Evolutionary conservation across 2,329 filamentous ascomycete genomes (phyloP).

Genomic region (Aureobasidium musti): DNA sequence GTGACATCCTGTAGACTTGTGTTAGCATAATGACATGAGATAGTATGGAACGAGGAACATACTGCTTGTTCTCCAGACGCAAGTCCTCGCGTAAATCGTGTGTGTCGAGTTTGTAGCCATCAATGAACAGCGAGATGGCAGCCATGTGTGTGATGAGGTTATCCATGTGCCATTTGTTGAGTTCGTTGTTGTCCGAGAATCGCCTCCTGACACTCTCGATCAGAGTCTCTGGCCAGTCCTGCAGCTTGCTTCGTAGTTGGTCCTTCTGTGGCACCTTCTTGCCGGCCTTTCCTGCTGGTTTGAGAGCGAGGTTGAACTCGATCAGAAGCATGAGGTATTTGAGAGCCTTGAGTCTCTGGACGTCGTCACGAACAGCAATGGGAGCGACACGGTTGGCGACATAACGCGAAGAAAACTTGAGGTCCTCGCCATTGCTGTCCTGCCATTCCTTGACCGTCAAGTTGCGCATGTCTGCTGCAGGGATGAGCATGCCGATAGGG

Average conservation of each 20-base stretch:
- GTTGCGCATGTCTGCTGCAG: constrained; percentile 64
- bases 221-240: constrained; percentile 60
- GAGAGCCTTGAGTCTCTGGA: constrained; percentile 51
- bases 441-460: constrained; percentile 75
- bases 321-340: constrained; percentile 53
- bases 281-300: constrained; percentile 39
- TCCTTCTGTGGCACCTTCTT: constrained; percentile 62
- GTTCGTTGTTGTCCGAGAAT: constrained; percentile 64
- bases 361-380: constrained; percentile 56
- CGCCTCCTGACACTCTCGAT: constrained; percentile 68
- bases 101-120: constrained; percentile 72
- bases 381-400: constrained; percentile 65
- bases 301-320: constrained; percentile 50
- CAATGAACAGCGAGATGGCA: constrained; percentile 68
- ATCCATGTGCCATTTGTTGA: constrained; percentile 72
- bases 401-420: constrained; percentile 62
- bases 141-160: constrained; percentile 73
- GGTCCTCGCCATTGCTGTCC: constrained; percentile 60
- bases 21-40: constrained; percentile 1
- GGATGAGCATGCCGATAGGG: constrained; percentile 65
- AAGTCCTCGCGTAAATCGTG: constrained; percentile 70
- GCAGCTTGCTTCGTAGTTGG: constrained; percentile 60
- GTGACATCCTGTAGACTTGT: constrained; percentile 51
- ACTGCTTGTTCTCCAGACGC: constrained; percentile 68
- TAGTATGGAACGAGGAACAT: constrained; percentile 30